Conservation (phyloP, 768 basidiomycete species). For the Termitomyces titanicus region DNA sequence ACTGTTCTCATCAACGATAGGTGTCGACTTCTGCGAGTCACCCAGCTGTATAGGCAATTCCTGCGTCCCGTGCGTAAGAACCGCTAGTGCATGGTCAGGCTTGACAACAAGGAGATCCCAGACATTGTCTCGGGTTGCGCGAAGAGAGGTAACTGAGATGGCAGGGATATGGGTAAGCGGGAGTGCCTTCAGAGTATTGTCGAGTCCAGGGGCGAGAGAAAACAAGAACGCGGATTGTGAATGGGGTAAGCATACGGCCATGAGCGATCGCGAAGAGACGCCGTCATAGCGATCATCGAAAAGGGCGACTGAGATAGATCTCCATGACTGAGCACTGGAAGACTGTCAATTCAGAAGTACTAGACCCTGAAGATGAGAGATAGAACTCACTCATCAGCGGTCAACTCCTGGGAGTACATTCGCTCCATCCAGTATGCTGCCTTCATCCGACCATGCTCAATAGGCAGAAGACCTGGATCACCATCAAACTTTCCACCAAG, state of each 20-base stretch:
- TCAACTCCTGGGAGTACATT: slow-evolving; percentile 46
- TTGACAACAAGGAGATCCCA: slow-evolving; percentile 70
- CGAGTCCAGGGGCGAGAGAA: slow-evolving; percentile 38
- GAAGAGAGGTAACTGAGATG: slow-evolving; percentile 52
- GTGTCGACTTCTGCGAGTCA: slow-evolving; percentile 12
- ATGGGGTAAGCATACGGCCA: slow-evolving; percentile 54
- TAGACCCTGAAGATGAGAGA: neutral
- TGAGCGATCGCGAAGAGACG: slow-evolving; percentile 42
- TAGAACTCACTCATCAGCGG: slow-evolving; percentile 46
- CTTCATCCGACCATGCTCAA: slow-evolving; percentile 64
- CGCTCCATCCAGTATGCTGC: slow-evolving; percentile 73
- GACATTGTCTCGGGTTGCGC: slow-evolving; percentile 58
- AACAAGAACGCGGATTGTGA: slow-evolving; percentile 44
- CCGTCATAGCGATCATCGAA: slow-evolving; percentile 70
- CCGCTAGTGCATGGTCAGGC: slow-evolving; percentile 45
- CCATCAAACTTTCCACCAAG: slow-evolving; percentile 47
- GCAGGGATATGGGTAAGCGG: slow-evolving; percentile 37
- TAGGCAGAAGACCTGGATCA: slow-evolving; percentile 35
- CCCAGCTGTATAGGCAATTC: slow-evolving; percentile 37
- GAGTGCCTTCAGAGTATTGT: slow-evolving; percentile 38
- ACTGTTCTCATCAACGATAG: slow-evolving; percentile 10
- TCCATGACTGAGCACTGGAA: slow-evolving; percentile 38
- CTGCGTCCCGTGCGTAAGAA: slow-evolving; percentile 59
- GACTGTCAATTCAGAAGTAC: slow-evolving; percentile 2
- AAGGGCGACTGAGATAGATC: slow-evolving; percentile 48